These are phyloP conservation scores for Taiozyma onychis DNA, from an alignment of 1,139 yeast species.

Conservation along the genomic window DNA sequence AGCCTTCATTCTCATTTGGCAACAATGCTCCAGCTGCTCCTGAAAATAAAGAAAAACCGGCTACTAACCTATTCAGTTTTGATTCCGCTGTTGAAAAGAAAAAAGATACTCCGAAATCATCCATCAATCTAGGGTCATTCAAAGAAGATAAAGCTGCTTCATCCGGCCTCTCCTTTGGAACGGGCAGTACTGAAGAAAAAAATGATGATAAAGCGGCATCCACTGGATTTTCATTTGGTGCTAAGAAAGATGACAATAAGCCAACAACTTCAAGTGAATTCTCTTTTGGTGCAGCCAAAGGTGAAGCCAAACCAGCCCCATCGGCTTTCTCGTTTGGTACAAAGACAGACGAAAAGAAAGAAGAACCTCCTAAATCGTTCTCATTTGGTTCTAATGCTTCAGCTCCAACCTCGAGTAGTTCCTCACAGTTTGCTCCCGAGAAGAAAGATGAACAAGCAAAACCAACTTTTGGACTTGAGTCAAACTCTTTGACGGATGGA, in stretches of 20 bases:
- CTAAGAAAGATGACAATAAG: not conserved
- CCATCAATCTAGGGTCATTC: slow-evolving; percentile 2
- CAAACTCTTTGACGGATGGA: slow-evolving; percentile 3
- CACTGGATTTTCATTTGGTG: not conserved
- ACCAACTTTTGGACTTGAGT: slow-evolving; percentile 11
- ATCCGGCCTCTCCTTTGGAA: not conserved
- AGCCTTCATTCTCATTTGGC: slow-evolving; percentile 7
- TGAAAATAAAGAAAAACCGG: slow-evolving; percentile 1
- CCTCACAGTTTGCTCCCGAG: not conserved
- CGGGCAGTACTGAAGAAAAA: slow-evolving; percentile 2
- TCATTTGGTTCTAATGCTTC: slow-evolving; percentile 6
- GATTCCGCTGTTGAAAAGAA: not conserved
- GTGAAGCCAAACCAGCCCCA: not conserved
- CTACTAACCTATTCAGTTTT: not conserved
- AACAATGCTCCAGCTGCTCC: not conserved
- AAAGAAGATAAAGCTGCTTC: slow-evolving; percentile 1
- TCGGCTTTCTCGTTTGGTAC: not conserved
- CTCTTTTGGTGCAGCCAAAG: slow-evolving; percentile 2
- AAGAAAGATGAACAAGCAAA: not conserved
- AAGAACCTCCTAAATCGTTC: slow-evolving; percentile 2
- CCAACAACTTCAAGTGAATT: slow-evolving; percentile 4
- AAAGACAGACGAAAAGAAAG: not conserved
- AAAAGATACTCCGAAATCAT: not conserved
- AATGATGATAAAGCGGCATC: not conserved
- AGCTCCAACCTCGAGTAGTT: not conserved